Evolutionary conservation across 129 eudicot species (phyloP), one percentile per base, ranked within the genome.

Genomic region (Cynara cardunculus): DNA sequence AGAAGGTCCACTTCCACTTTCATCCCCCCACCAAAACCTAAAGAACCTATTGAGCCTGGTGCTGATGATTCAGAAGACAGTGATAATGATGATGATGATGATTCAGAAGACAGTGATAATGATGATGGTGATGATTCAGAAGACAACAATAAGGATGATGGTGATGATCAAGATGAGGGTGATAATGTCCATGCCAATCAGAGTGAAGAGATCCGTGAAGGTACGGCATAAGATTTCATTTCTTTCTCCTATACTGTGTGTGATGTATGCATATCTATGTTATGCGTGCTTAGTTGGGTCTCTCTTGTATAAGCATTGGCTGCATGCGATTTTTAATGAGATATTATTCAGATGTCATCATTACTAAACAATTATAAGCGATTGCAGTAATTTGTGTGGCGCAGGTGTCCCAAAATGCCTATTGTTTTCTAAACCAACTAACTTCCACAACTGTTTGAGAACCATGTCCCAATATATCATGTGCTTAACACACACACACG

Each of bases 21-120:
- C 84, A 64, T 79, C 37, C 76, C 96, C 72, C 98, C 94, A 69
- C 95, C 88, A 12, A 89, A 82, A 84, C 97, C 96, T 69, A 82
- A 84, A 84, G 73, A 39, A 46, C 83, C 81, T 24, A 79, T 78
- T 81, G 83, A 84, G 62, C 78, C 70, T 65, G 89, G 85, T 41
- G 86, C 61, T 62, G 89, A 81, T 18, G 85, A 74, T 66, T 49
- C 70, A 28, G 84, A 87, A 70, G 76, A 69, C 71, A 46, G 31
- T 22, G 84, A 84, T 56, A 80, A 76, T 46, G 89, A 86, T 27
- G 78, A 59, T 26, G 83, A 80, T 64, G 85, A 81, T 18, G 85
- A 74, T 66, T 49, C 70, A 28, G 84, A 87, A 70, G 76, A 69
- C 71, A 46, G 31, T 22, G 84, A 84, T 56, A 80, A 76, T 46